Base-by-base conservation (phyloP, 352 stramenopile genomes). In the Phytophthora parvispora region DNA sequence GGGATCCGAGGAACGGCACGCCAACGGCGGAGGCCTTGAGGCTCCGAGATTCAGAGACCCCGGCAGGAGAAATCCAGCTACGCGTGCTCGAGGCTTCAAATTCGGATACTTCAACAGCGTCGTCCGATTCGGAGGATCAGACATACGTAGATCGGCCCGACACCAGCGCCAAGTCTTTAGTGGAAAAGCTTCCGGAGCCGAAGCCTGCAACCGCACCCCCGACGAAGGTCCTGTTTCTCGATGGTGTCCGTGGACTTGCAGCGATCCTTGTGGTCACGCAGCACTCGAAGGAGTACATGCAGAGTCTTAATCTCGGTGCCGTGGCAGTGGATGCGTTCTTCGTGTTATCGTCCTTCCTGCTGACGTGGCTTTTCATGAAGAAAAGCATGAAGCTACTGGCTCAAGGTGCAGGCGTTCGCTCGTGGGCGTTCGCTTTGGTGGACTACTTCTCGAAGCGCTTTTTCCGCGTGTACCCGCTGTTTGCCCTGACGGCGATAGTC, bases 381-480 rank as follows among this genome's bases (percentile, higher is more conserved):
- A 86, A 78, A 42, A 69, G 53, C 25, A 68, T 69, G 2, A 60
- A 79, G 55, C 24, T 86, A 28, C 13, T 80, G 31, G 22, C 60
- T 20, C 68, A 74, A 64, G 58, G 57, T n/a, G 67, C 74, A 8
- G 67, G 50, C 18, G 4, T 38, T 32, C 45, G 53, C 0, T 32
- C 42, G 40, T 79, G 72, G 72, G 25, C 36, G 1, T 66, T 79
- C 31, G 54, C 62, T 6, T 57, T 82, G 16, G 7, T 32, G 24
- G 80, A 88, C 51, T 88, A 90, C 55, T 79, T 84, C 50, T 72
- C 48, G 10, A 87, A 87, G 31, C 72, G 80, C 3, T 84, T 88
- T 48, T 81, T 90, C 25, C 79, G 80, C 28, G 81, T 90, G 13
- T 90, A 90, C 48, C 82, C 82, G 55, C 50, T 90, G 4, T 90